Conservation (phyloP, 179 eudicot species). For the Beta corolliflora region DNA sequence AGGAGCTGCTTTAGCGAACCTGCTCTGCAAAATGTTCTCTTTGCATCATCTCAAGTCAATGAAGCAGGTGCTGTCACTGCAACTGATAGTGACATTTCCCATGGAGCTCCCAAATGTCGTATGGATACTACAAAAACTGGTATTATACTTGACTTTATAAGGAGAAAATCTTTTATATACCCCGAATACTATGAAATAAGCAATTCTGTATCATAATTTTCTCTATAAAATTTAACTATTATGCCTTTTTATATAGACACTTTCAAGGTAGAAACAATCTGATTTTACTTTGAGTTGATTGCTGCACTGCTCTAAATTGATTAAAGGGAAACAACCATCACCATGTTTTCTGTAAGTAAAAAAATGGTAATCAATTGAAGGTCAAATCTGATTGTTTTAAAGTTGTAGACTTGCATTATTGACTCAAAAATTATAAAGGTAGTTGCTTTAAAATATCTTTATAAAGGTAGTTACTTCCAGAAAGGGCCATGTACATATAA, state of each 20-base stretch:
- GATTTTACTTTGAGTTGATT: background rate
- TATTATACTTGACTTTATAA: constrained; percentile 21
- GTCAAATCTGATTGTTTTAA: background rate
- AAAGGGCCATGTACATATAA: no score
- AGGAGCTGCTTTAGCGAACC: constrained; percentile 52
- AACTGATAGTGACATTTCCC: constrained; percentile 17
- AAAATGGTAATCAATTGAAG: no score
- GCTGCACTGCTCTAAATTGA: background rate
- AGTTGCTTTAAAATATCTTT: background rate
- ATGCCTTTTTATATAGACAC: background rate
- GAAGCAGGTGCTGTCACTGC: constrained; percentile 24
- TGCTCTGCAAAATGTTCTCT: constrained; percentile 43
- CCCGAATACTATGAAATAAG: background rate
- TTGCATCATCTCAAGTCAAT: constrained; percentile 35
- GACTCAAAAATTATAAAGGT: background rate
- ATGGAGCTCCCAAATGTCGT: constrained; percentile 35
- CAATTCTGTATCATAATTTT: no score
- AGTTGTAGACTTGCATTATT: no score
- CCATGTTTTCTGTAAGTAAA: background rate
- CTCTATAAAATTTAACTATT: background rate
- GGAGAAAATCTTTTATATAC: background rate
- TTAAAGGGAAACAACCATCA: background rate
- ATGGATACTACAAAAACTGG: constrained; percentile 40
- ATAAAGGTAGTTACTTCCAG: no score
- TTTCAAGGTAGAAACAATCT: background rate